phyloP scores from a whole-genome alignment of 192 early-diverging fungal genomes.

The Coemansia sp. region DNA sequence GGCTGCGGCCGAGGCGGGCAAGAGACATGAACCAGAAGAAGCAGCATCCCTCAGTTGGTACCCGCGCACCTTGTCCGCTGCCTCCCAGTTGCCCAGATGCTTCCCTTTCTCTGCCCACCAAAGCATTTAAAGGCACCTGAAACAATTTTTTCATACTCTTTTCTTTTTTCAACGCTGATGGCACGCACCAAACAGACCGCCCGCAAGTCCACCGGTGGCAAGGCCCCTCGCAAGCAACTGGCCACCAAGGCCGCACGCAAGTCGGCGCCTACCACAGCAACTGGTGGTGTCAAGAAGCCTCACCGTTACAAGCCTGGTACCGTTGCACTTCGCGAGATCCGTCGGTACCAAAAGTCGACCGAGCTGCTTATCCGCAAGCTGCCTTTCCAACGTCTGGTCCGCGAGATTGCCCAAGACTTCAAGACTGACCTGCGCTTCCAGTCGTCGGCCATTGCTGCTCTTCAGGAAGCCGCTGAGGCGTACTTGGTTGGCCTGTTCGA shows the following conservation, averaged over 20 bases:
- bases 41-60: too few species aligned
- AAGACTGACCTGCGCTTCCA: constrained; percentile 99
- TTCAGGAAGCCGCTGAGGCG: constrained; percentile 99
- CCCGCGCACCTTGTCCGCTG: too few species aligned
- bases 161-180: constrained; percentile 41
- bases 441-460: constrained; percentile 97
- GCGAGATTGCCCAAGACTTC: constrained; percentile 99
- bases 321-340: constrained; percentile 88
- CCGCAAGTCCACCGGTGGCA: constrained; percentile 98
- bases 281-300: constrained; percentile 94
- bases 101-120: neutral
- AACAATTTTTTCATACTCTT: constrained; percentile 15
- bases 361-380: constrained; percentile 92
- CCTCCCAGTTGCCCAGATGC: neutral
- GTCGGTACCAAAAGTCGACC: constrained; percentile 95
- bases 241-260: constrained; percentile 97
- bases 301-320: constrained; percentile 88
- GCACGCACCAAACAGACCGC: constrained; percentile 91
- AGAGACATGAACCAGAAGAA: too few species aligned
- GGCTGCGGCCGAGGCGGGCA: too few species aligned
- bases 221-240: constrained; percentile 97
- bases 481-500: constrained; percentile 89
- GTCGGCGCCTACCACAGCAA: constrained; percentile 72
- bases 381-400: constrained; percentile 94
- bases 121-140: neutral